Conservation (phyloP, 1,139 yeast genomes). For the Pichia sp. region DNA sequence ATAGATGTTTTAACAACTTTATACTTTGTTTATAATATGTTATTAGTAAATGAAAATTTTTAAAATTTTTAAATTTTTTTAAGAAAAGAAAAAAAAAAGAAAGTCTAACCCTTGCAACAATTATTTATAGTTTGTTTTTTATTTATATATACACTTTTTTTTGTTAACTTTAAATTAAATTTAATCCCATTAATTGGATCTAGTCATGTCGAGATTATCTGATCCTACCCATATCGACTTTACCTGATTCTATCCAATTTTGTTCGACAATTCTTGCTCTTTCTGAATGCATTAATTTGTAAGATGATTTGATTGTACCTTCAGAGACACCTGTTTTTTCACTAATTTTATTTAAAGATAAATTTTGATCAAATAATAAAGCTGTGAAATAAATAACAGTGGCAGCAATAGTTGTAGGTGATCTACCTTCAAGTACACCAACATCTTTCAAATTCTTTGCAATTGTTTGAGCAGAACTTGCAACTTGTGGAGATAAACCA, state of each 20-base stretch:
- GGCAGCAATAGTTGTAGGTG: constrained; percentile 97
- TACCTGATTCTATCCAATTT: constrained; percentile 68
- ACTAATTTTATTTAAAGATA: constrained; percentile 73
- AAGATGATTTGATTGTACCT: constrained; percentile 92
- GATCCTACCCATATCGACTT: constrained; percentile 36
- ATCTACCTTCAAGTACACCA: constrained; percentile 93
- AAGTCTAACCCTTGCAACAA: too few relatives aligned
- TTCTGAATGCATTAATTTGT: constrained; percentile 67
- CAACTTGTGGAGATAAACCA: constrained; percentile 78
- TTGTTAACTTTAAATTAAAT: too few relatives aligned
- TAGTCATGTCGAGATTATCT: constrained; percentile 4
- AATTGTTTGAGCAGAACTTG: constrained; percentile 90
- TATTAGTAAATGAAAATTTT: too few relatives aligned
- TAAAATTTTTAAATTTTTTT: not conserved
- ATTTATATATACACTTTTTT: too few relatives aligned
- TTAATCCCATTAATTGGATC: too few relatives aligned
- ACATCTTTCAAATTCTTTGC: constrained; percentile 85
- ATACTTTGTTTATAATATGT: not conserved
- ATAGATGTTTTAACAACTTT: not conserved
- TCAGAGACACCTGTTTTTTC: constrained; percentile 97
- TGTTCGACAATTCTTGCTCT: constrained; percentile 72
- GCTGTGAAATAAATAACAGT: constrained; percentile 95
- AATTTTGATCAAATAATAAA: constrained; percentile 59
- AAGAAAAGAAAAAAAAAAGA: not conserved
- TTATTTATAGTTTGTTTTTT: too few relatives aligned